phyloP scores from a whole-genome alignment of 257 asterid species.

The Schizonepeta tenuifolia region DNA sequence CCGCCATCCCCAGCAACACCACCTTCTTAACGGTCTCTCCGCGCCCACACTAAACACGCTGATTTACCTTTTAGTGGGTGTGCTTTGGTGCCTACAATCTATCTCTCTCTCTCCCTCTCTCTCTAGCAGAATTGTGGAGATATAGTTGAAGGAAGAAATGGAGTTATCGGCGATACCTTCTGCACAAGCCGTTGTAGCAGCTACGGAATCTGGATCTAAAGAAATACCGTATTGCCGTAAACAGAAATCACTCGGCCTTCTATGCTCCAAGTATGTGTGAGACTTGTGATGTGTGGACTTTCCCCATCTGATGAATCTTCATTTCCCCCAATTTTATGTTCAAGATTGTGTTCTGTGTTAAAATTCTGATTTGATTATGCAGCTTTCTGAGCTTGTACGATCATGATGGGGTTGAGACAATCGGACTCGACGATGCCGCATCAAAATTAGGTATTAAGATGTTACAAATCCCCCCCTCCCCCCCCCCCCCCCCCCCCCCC shows the following conservation, averaged over 20 bases:
- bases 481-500: too few species aligned
- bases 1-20: slow-evolving; percentile 61
- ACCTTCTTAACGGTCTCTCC: slow-evolving; percentile 52
- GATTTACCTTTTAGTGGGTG: slow-evolving; percentile 19
- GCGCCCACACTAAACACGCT: slow-evolving; percentile 29
- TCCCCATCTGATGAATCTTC: not conserved
- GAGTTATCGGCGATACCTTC: slow-evolving; percentile 26
- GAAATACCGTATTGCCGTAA: slow-evolving; percentile 80
- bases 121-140: not conserved
- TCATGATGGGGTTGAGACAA: slow-evolving; percentile 74
- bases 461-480: not conserved
- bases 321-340: not conserved
- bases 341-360: not conserved
- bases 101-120: not conserved
- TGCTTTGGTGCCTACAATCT: not conserved
- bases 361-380: slow-evolving; percentile 31
- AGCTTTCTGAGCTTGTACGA: slow-evolving; percentile 86
- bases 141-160: slow-evolving; percentile 14
- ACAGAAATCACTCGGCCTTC: slow-evolving; percentile 91
- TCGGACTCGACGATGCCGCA: slow-evolving; percentile 97
- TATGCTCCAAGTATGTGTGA: slow-evolving; percentile 77
- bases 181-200: slow-evolving; percentile 29
- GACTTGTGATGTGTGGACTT: not conserved
- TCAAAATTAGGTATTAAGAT: slow-evolving; percentile 57
- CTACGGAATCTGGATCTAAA: slow-evolving; percentile 62